phyloP scores from a whole-genome alignment of 306 rosid species.

The Trichosanthes cucumerina region DNA sequence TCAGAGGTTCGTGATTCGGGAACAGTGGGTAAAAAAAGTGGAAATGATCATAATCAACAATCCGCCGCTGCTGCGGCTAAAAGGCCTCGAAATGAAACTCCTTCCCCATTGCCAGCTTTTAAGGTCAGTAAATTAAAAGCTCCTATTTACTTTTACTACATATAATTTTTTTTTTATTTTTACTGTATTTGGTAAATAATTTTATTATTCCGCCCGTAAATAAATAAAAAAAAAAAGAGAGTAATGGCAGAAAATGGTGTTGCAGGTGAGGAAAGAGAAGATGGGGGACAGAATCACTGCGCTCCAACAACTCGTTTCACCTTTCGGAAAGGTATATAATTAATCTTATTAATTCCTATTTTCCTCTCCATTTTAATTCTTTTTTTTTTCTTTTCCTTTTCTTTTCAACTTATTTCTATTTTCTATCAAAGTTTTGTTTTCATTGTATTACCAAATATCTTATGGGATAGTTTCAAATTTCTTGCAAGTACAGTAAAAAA shows the following conservation, averaged over 20 bases:
- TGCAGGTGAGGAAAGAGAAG: conserved; percentile 96
- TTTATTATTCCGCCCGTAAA: too few species aligned
- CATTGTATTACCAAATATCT: too few species aligned
- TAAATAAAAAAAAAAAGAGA: background rate
- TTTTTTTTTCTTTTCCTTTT: too few species aligned
- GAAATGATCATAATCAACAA: conserved; percentile 27
- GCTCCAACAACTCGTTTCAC: conserved; percentile 98
- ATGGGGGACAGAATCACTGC: conserved; percentile 99
- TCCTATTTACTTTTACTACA: too few species aligned
- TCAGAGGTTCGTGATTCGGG: conserved; percentile 60
- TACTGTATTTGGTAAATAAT: too few species aligned
- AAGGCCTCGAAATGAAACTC: conserved; percentile 80
- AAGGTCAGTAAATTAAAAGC: conserved; percentile 33
- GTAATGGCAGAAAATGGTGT: conserved; percentile 10
- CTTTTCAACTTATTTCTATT: too few species aligned
- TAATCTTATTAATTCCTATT: conserved; percentile 8
- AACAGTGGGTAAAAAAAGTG: conserved; percentile 63
- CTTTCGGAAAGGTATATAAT: conserved; percentile 90
- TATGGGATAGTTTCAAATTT: too few species aligned
- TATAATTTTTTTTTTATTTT: too few species aligned
- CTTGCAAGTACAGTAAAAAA: too few species aligned
- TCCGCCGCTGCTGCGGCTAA: conserved; percentile 22
- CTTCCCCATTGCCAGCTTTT: conserved; percentile 94
- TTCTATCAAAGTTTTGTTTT: too few species aligned
- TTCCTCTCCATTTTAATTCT: too few species aligned